phyloP scores from a whole-genome alignment of 441 rosid species.

The Euphorbia neoarborescens region DNA sequence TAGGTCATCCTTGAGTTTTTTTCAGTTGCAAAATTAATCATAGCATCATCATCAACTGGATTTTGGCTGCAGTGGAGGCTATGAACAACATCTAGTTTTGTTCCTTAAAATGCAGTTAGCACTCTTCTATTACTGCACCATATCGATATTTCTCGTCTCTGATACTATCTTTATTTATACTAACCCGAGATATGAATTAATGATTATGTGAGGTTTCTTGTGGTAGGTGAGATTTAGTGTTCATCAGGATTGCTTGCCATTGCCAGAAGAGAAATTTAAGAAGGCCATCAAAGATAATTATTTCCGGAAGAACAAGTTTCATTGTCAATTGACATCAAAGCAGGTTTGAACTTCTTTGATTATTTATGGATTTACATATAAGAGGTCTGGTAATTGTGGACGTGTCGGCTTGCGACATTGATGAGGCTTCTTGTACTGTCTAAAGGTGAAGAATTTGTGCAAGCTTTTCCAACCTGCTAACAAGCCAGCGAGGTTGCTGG shows the following conservation, averaged over 20 bases:
- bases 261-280: constrained; percentile 25
- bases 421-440: constrained; percentile 11
- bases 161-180: not conserved
- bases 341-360: constrained; percentile 16
- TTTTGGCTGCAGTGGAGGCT: not conserved
- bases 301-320: constrained; percentile 24
- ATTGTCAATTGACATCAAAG: constrained; percentile 20
- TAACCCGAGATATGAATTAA: not conserved
- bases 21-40: not conserved
- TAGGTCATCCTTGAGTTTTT: not conserved
- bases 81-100: not conserved
- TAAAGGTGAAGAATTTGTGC: constrained; percentile 25
- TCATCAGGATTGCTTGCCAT: constrained; percentile 24
- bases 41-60: not conserved
- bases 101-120: not conserved
- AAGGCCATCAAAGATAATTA: constrained; percentile 27
- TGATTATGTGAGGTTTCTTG: not conserved
- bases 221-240: constrained; percentile 26
- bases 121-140: not conserved
- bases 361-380: not conserved
- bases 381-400: not conserved
- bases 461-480: constrained; percentile 22
- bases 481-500: not conserved
- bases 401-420: not conserved
- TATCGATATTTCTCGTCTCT: not conserved